A percentile compares a stretch with the other conserved stretches of the same genome.
Conservation (phyloP, 345 rosid species). For the Diplotaxis tenuifolia region DNA sequence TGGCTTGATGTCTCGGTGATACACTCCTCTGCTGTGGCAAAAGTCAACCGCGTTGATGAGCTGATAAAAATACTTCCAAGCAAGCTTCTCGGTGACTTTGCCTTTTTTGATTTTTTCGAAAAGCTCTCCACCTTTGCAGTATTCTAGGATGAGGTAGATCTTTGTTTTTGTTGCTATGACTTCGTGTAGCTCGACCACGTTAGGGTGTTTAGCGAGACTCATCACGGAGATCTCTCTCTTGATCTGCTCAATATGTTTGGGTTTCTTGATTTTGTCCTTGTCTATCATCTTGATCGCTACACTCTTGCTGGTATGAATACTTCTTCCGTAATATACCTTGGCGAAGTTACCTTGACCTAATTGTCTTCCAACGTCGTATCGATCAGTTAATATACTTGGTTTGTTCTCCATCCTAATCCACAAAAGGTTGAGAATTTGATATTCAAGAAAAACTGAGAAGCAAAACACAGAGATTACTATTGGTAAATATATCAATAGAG, state of each 20-base stretch:
- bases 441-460: not conserved
- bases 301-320: conserved; percentile 45
- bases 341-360: conserved; percentile 89
- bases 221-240: conserved; percentile 76
- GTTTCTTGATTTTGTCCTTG: conserved; percentile 60
- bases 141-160: conserved; percentile 66
- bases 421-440: not conserved
- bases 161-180: conserved; percentile 76
- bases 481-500: not conserved
- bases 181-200: conserved; percentile 59
- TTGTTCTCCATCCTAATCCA: conserved; percentile 64
- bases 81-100: conserved; percentile 60
- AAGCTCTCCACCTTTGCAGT: conserved; percentile 80
- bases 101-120: conserved; percentile 62
- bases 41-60: conserved; percentile 65
- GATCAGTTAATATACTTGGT: conserved; percentile 60
- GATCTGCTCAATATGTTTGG: conserved; percentile 59
- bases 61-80: conserved; percentile 65
- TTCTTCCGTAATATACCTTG: conserved; percentile 69
- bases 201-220: conserved; percentile 68
- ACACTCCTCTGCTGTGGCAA: conserved; percentile 72
- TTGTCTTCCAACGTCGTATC: conserved; percentile 66
- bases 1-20: conserved; percentile 78
- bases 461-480: conserved; percentile 4
- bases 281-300: conserved; percentile 78